Evolutionary conservation across 2,329 filamentous ascomycete genomes (phyloP).

Genomic region (Exophiala calicioides): DNA sequence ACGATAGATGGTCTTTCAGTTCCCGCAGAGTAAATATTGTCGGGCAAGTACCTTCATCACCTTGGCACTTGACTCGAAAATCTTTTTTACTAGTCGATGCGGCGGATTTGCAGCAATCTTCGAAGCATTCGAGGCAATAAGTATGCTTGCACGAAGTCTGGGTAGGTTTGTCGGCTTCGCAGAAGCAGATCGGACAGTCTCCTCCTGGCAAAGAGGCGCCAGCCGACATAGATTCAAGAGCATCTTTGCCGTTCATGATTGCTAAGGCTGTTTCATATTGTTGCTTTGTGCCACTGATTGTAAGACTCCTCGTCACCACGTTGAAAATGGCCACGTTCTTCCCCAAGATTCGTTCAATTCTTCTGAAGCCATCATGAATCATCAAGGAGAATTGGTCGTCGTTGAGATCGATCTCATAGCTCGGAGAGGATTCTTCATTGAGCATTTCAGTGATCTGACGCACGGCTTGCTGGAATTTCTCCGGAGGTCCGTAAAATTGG

Average conservation of each 20-base stretch:
- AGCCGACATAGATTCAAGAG: conserved; percentile 7
- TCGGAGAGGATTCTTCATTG: conserved; percentile 19
- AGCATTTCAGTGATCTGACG: conserved; percentile 22
- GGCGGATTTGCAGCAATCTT: conserved; percentile 36
- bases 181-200: conserved; percentile 30
- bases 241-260: conserved; percentile 21
- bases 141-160: conserved; percentile 57
- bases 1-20: conserved; percentile 34
- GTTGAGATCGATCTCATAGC: conserved; percentile 21
- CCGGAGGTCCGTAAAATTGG: conserved; percentile 26
- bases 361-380: conserved; percentile 27
- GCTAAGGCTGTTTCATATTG: conserved; percentile 25
- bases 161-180: conserved; percentile 26
- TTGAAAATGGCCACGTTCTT: conserved; percentile 26
- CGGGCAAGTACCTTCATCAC: conserved; percentile 25
- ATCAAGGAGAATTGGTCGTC: conserved; percentile 27
- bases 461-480: conserved; percentile 27
- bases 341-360: conserved; percentile 23
- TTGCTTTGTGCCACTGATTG: conserved; percentile 23
- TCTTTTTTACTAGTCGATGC: conserved; percentile 21
- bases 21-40: conserved; percentile 28
- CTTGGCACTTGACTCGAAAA: conserved; percentile 29
- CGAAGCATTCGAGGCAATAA: conserved; percentile 62
- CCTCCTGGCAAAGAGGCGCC: neutral
- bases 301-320: conserved; percentile 27